These are phyloP conservation scores for Eucalyptus sideroxylon DNA, from an alignment of 345 rosid species.

Conservation along the genomic window DNA sequence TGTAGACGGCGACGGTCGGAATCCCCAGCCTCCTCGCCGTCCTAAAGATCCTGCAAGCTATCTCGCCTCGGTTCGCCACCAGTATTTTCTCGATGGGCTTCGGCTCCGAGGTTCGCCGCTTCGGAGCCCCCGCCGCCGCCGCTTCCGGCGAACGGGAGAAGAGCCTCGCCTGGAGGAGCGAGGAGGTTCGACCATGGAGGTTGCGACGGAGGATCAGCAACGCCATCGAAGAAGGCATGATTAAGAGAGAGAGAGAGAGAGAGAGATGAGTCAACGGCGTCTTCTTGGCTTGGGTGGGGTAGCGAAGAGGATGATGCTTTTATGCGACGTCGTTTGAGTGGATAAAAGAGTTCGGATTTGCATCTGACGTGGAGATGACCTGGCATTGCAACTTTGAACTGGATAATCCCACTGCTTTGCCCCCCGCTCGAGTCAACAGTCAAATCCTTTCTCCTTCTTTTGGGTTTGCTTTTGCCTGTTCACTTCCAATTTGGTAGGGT, in stretches of 20 bases:
- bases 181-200: not conserved
- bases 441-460: not conserved
- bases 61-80: constrained; percentile 86
- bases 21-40: constrained; percentile 78
- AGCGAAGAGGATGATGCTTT: not conserved
- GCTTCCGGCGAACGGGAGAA: not conserved
- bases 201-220: constrained; percentile 45
- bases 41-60: constrained; percentile 73
- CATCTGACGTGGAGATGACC: not conserved
- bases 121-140: not conserved
- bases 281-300: not conserved
- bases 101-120: not conserved
- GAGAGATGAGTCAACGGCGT: not conserved
- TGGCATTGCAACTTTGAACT: not conserved
- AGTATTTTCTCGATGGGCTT: constrained; percentile 58
- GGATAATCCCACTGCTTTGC: not conserved
- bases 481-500: not conserved
- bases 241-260: not conserved
- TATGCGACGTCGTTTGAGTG: not conserved
- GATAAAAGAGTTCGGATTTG: not conserved
- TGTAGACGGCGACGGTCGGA: constrained; percentile 77
- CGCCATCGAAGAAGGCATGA: constrained; percentile 21
- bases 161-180: too few species aligned
- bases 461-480: not conserved
- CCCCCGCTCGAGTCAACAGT: not conserved